phyloP scores from a whole-genome alignment of 257 asterid species.

The Ilex asprella region DNA sequence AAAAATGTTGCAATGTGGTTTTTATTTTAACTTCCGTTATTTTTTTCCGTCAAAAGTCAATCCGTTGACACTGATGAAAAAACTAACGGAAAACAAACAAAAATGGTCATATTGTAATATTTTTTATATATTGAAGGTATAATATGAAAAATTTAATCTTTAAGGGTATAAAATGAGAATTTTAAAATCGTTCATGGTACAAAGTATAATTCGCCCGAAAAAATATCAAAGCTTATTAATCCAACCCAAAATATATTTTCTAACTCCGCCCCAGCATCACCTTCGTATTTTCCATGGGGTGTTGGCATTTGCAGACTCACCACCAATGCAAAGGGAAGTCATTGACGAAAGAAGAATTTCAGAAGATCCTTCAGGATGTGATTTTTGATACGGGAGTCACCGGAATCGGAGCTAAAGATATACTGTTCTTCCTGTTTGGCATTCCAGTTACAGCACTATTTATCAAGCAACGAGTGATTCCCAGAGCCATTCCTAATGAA shows the following conservation, averaged over 20 bases:
- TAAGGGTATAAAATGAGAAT: too few species aligned
- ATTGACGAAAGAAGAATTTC: constrained; percentile 50
- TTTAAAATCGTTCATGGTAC: too few species aligned
- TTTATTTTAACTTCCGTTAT: too few species aligned
- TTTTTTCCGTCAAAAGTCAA: too few species aligned
- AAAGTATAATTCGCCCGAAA: neutral
- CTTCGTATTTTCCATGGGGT: too few species aligned
- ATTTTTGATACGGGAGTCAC: constrained; percentile 53
- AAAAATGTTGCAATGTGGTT: too few species aligned
- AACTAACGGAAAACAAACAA: too few species aligned
- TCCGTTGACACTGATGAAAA: too few species aligned
- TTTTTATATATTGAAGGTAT: too few species aligned
- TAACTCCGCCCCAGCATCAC: neutral
- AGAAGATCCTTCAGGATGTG: constrained; percentile 43
- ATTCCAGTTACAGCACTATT: constrained; percentile 51
- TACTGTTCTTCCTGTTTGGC: constrained; percentile 54
- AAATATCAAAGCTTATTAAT: neutral
- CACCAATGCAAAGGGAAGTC: constrained; percentile 35
- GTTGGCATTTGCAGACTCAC: constrained; percentile 37
- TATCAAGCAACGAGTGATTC: constrained; percentile 36
- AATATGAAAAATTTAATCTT: too few species aligned
- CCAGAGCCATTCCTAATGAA: constrained; percentile 40
- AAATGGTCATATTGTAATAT: too few species aligned
- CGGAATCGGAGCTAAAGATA: constrained; percentile 59
- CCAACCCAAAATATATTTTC: neutral